Base-by-base conservation (phyloP, 345 rosid genomes). In the Eucalyptus cladocalyx region DNA sequence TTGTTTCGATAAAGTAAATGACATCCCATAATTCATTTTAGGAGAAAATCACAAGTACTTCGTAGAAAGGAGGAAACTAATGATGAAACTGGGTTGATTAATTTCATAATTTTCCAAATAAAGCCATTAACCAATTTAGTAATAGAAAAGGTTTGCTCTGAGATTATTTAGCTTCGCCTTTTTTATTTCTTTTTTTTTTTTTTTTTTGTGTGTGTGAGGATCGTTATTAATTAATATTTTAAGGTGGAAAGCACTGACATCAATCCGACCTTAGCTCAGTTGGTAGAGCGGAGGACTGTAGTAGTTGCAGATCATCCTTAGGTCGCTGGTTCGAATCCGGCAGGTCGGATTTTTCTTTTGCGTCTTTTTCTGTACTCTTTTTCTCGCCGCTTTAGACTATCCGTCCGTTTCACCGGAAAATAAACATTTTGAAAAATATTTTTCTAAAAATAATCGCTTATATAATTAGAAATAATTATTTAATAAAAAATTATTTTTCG, bases 281-380 rank as follows among this genome's bases (percentile, higher is more conserved):
- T 97, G 99, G 98, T 47, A 97, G 99, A 96, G 99, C 99, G 99
- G 99, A 96, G 98, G 98, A 97, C 99, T 97, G 99, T 97, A 97
- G 99, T 94, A 0, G 89, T 76, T 30, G 72, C 91, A 88, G 91
- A 80, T 45, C 13, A 90, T 90, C 92, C 92, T 90, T 90, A 88
- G 92, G 92, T 93, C 94, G 93, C 94, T 92, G 93, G 95, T 93
- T 93, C 94, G 95, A 92, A 92, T 93, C 92, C 93, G 93, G 93
- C 93, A 93, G 93, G 94, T 91, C 93, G 95, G 95, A 93, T 0
- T 0, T 30, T 2, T 72, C 18, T 45, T 45, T 80, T 7, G 26
- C 11, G 81, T 37, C 45, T 43, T 56, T 40, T 16, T 40, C 56
- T 80, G 11, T 60, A 1, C 54, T 81, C 34, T 65, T n/a, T n/a